Evolutionary conservation across 2,329 filamentous ascomycete species (phyloP).

Genomic region (Blastomyces silverae): DNA sequence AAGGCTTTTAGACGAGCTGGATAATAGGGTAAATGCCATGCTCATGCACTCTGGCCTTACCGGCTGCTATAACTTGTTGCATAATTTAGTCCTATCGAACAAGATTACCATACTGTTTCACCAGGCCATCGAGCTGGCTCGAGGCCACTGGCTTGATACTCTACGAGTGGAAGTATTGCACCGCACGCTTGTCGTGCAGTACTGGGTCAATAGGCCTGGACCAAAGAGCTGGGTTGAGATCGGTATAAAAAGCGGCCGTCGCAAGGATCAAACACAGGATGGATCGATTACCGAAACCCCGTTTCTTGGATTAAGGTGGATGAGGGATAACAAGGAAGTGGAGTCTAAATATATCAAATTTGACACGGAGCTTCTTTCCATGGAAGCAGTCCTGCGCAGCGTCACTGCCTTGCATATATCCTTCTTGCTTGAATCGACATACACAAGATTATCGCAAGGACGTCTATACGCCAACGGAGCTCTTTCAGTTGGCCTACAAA

Average conservation of each 20-base stretch:
- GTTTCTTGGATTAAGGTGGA: slow-evolving; percentile 59
- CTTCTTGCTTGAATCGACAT: slow-evolving; percentile 62
- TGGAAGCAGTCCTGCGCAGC: slow-evolving; percentile 64
- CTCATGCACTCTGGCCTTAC: slow-evolving; percentile 63
- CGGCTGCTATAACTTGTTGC: slow-evolving; percentile 79
- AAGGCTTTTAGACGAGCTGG: slow-evolving; percentile 58
- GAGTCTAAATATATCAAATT: slow-evolving; percentile 61
- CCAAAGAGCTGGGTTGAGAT: slow-evolving; percentile 88
- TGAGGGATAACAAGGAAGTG: slow-evolving; percentile 65
- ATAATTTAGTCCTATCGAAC: slow-evolving; percentile 81
- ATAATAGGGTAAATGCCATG: slow-evolving; percentile 63
- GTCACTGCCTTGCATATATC: slow-evolving; percentile 70
- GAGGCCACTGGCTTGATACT: slow-evolving; percentile 68
- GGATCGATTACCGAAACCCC: slow-evolving; percentile 25
- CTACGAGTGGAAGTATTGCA: slow-evolving; percentile 73
- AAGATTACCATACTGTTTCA: slow-evolving; percentile 77
- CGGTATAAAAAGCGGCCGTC: slow-evolving; percentile 51
- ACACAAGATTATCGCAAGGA: slow-evolving; percentile 53
- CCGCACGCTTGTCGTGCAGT: slow-evolving; percentile 77
- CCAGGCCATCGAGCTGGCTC: slow-evolving; percentile 65
- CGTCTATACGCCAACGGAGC: slow-evolving; percentile 56
- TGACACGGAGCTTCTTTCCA: slow-evolving; percentile 60
- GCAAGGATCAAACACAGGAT: slow-evolving; percentile 15
- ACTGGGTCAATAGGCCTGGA: slow-evolving; percentile 68
- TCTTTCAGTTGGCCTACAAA: slow-evolving; percentile 52